phyloP scores from a whole-genome alignment of 345 rosid genomes.

The Sisymbrium irio region DNA sequence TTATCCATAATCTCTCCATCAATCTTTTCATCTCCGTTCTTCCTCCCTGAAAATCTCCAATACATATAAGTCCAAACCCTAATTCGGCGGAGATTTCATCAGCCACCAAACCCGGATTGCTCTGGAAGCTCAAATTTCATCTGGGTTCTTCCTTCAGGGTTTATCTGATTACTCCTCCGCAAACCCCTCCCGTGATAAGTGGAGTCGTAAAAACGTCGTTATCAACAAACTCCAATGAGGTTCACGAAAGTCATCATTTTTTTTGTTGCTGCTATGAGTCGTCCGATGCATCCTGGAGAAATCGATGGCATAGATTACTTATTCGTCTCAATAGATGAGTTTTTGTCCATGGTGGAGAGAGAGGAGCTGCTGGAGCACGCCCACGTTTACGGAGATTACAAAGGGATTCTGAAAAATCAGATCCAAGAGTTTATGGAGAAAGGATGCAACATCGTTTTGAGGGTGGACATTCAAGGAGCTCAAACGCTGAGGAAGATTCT shows the following conservation, averaged over 20 bases:
- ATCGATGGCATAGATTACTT: conserved; percentile 73
- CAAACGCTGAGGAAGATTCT: conserved; percentile 60
- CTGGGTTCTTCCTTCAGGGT: conserved; percentile 50
- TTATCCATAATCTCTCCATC: too few relatives aligned
- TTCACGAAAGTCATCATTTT: conserved; percentile 57
- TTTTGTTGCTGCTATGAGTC: conserved; percentile 80
- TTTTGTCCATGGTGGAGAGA: conserved; percentile 64
- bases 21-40: conserved; percentile 14
- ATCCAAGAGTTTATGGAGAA: conserved; percentile 66
- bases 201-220: conserved; percentile 89
- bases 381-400: conserved; percentile 81
- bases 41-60: conserved; percentile 47
- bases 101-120: conserved; percentile 41
- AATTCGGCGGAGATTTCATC: conserved; percentile 39
- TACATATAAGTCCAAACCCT: conserved; percentile 31
- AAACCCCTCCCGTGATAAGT: conserved; percentile 63
- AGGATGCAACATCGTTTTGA: conserved; percentile 69
- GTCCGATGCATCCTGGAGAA: conserved; percentile 77
- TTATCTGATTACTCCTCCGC: conserved; percentile 45
- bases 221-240: conserved; percentile 60
- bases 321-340: conserved; percentile 67
- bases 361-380: conserved; percentile 83
- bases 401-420: conserved; percentile 80
- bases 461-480: conserved; percentile 93
- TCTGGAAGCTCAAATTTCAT: conserved; percentile 70